Percentiles rank a stretch among this genome's conserved stretches.
Evolutionary conservation across 805 yeast species (phyloP).

Genomic region (Ascoidea tarda): DNA sequence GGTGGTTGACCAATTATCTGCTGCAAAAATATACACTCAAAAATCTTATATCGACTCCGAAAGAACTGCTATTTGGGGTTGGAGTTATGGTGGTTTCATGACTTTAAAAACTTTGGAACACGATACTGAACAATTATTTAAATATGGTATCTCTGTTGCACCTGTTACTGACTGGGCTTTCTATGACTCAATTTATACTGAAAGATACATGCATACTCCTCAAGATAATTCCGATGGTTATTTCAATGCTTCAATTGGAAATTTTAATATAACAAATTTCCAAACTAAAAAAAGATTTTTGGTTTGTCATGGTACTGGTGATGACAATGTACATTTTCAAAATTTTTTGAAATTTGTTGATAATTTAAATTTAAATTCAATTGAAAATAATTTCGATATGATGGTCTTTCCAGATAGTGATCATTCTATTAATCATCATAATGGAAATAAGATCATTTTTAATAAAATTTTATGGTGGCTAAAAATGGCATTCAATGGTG

Average conservation of each 20-base stretch:
- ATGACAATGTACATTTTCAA: constrained; percentile 73
- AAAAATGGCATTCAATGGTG: constrained; percentile 40
- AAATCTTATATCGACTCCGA: constrained; percentile 34
- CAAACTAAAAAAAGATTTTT: constrained; percentile 39
- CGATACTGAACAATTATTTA: constrained; percentile 48
- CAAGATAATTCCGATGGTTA: constrained; percentile 34
- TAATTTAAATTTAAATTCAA: constrained; percentile 30
- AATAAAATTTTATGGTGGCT: constrained; percentile 59
- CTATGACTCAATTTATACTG: constrained; percentile 71
- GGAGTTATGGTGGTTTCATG: constrained; percentile 79
- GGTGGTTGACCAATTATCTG: constrained; percentile 74
- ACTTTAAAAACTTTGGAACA: constrained; percentile 61
- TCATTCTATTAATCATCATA: constrained; percentile 59
- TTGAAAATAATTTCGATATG: constrained; percentile 67
- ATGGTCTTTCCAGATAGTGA: constrained; percentile 75
- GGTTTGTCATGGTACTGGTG: constrained; percentile 73
- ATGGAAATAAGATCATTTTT: constrained; percentile 55
- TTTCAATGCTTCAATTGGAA: constrained; percentile 26
- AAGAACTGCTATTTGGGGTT: constrained; percentile 68
- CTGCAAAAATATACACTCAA: constrained; percentile 58
- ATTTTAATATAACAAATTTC: constrained; percentile 23
- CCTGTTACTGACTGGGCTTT: constrained; percentile 73
- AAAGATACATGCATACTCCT: constrained; percentile 56
- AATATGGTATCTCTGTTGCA: constrained; percentile 71
- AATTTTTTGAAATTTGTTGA: constrained; percentile 53